phyloP scores from a whole-genome alignment of 2,329 filamentous ascomycete species.

The Intubia oerlemansii region DNA sequence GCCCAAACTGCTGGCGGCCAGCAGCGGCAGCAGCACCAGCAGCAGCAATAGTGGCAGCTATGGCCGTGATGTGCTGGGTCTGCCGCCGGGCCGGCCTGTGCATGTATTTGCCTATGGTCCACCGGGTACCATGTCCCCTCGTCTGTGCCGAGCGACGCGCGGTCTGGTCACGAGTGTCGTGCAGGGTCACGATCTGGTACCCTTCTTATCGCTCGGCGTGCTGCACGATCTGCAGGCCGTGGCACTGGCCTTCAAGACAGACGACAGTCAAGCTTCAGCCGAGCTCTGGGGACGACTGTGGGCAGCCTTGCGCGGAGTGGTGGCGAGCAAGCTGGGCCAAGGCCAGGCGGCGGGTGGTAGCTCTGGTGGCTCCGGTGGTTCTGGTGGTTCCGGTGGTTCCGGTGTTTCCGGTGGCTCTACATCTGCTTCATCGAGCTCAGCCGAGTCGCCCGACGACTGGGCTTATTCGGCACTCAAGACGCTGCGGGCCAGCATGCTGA shows the following conservation, averaged over 20 bases:
- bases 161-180: slow-evolving; percentile 57
- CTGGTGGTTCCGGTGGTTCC: no score
- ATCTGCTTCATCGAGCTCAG: no score
- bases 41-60: background rate
- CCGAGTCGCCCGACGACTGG: slow-evolving; percentile 34
- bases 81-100: slow-evolving; percentile 48
- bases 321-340: no score
- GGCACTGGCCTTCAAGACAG: slow-evolving; percentile 50
- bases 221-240: slow-evolving; percentile 56
- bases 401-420: slow-evolving; percentile 21
- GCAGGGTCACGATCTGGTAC: slow-evolving; percentile 53
- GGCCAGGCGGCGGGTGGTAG: no score
- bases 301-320: slow-evolving; percentile 16
- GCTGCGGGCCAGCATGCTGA: slow-evolving; percentile 45
- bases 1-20: slow-evolving; percentile 17
- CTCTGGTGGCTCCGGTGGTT: no score
- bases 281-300: slow-evolving; percentile 47
- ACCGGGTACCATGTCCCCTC: slow-evolving; percentile 49
- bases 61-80: slow-evolving; percentile 12
- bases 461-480: slow-evolving; percentile 44
- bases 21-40: background rate
- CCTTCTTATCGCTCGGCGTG: slow-evolving; percentile 49
- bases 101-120: slow-evolving; percentile 66
- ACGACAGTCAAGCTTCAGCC: slow-evolving; percentile 43
- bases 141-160: slow-evolving; percentile 46